Evolutionary conservation across 2,329 filamentous ascomycete species (phyloP).

Genomic region (Trichoderma sp.): DNA sequence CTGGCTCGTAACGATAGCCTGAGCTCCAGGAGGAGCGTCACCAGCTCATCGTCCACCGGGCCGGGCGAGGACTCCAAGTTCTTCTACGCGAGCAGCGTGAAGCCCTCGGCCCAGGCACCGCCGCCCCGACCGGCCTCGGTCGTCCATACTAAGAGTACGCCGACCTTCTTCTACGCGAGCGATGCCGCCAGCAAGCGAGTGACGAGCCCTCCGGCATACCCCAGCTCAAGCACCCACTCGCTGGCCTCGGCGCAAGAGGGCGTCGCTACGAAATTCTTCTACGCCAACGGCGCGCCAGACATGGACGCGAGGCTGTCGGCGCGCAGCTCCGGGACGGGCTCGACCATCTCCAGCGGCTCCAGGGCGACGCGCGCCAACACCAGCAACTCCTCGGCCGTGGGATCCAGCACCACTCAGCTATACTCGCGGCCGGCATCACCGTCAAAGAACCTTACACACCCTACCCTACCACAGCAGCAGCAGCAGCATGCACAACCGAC

Average conservation of each 20-base stretch:
- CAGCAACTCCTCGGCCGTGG: conserved; percentile 36
- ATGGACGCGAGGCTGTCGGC: conserved; percentile 42
- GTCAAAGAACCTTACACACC: conserved; percentile 43
- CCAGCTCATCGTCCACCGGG: conserved; percentile 35
- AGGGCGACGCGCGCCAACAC: conserved; percentile 48
- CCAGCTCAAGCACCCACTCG: conserved; percentile 42
- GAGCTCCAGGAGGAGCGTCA: conserved; percentile 30
- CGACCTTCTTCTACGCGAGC: conserved; percentile 61
- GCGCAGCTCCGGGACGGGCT: conserved; percentile 47
- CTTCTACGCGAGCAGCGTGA: conserved; percentile 86
- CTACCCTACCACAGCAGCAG: conserved; percentile 30
- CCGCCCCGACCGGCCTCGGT: conserved; percentile 46
- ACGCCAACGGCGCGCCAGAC: conserved; percentile 68
- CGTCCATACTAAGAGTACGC: conserved; percentile 49
- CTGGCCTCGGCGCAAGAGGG: conserved; percentile 44
- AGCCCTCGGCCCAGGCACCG: conserved; percentile 45
- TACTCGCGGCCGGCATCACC: conserved; percentile 55
- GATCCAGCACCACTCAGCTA: conserved; percentile 29
- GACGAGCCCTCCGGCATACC: conserved; percentile 37
- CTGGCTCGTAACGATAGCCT: conserved; percentile 31
- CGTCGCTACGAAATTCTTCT: conserved; percentile 68
- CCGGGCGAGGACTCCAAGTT: conserved; percentile 62
- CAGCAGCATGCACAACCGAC: conserved; percentile 29
- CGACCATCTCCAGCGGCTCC: conserved; percentile 50
- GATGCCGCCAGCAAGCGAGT: conserved; percentile 47